Conservation (phyloP, 2,329 filamentous ascomycete species). For the Colletotrichum cereale region DNA sequence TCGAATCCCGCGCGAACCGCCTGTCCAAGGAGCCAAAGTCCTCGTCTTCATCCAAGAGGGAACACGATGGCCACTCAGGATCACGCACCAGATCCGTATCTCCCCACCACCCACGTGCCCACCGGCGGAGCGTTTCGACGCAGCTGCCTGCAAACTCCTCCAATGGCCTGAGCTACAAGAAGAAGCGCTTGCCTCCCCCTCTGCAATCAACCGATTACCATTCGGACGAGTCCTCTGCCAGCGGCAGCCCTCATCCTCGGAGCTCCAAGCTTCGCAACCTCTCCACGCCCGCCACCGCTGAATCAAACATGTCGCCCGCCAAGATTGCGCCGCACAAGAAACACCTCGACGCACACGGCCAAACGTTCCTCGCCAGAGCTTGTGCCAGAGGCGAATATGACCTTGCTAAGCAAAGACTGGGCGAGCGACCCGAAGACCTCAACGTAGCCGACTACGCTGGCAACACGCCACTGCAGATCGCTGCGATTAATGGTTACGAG, state of each 20-base stretch:
- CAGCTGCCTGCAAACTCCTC: conserved; percentile 68
- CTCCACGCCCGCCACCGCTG: conserved; percentile 67
- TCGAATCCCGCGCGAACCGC: conserved; percentile 33
- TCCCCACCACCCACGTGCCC: conserved; percentile 67
- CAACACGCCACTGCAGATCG: conserved; percentile 96
- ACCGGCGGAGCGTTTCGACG: conserved; percentile 74
- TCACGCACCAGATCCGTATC: conserved; percentile 65
- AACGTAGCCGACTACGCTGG: conserved; percentile 93
- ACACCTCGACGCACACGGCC: conserved; percentile 90
- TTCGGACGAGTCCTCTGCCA: conserved; percentile 75
- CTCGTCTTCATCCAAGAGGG: conserved; percentile 47
- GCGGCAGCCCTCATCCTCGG: conserved; percentile 70
- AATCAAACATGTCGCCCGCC: conserved; percentile 74
- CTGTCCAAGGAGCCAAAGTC: conserved; percentile 48
- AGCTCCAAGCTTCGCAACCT: conserved; percentile 69
- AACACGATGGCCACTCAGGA: conserved; percentile 49
- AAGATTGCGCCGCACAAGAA: conserved; percentile 83
- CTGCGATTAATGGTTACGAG: conserved; percentile 86
- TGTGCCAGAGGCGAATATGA: conserved; percentile 89
- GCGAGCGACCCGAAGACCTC: conserved; percentile 86
- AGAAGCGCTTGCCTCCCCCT: conserved; percentile 71
- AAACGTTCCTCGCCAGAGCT: conserved; percentile 89
- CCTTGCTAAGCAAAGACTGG: conserved; percentile 78
- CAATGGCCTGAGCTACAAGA: conserved; percentile 70
- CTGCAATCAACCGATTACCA: conserved; percentile 74